A percentile compares a stretch with the other conserved stretches of the same genome.
Conservation (phyloP, 139 green algal genomes). For the Picochlorum sp. region DNA sequence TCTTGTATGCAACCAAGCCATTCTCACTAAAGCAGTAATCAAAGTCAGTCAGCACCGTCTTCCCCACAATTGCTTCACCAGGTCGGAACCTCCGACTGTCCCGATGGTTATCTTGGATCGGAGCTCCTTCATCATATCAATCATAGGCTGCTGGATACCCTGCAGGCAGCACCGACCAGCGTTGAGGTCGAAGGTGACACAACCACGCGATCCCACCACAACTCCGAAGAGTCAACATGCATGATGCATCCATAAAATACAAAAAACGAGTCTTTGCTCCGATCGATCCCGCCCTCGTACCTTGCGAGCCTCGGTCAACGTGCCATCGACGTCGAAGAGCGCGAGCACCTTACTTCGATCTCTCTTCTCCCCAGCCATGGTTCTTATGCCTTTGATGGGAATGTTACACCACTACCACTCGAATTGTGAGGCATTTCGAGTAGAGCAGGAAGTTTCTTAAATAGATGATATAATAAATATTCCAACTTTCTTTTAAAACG, state of each 20-base stretch:
- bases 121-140: constrained; percentile 75
- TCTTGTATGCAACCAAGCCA: constrained; percentile 91
- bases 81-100: constrained; percentile 94
- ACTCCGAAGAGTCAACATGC: no score
- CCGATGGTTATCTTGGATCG: constrained; percentile 81
- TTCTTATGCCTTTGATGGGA: not conserved
- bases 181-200: not conserved
- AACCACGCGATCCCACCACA: no score
- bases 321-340: constrained; percentile 96
- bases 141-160: constrained; percentile 47
- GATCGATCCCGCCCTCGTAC: constrained; percentile 17
- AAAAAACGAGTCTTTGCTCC: no score
- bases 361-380: constrained; percentile 13
- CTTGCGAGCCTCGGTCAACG: constrained; percentile 82
- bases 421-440: not conserved
- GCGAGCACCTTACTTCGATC: constrained; percentile 40
- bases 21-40: constrained; percentile 98
- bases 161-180: constrained; percentile 15
- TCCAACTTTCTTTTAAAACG: no score
- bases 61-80: constrained; percentile 93
- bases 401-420: not conserved
- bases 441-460: no score
- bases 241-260: no score
- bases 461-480: no score
- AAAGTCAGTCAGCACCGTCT: constrained; percentile 54